Percentiles rank a stretch among this genome's conserved stretches.
Conservation (phyloP, 1,284 basidiomycete species). For the Vanrija pseudolonga region DNA sequence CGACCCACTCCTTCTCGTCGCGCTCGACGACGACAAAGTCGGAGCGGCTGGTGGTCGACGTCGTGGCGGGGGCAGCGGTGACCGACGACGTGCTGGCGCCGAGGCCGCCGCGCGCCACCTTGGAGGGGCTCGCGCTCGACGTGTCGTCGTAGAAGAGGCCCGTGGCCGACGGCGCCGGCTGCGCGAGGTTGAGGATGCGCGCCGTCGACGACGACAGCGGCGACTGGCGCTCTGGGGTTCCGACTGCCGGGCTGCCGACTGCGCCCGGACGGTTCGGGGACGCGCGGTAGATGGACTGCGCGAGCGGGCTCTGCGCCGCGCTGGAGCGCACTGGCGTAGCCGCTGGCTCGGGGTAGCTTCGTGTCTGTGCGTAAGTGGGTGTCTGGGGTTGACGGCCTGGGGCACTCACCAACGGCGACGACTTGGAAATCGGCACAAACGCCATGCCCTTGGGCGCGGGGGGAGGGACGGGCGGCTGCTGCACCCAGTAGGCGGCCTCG, state of each 20-base stretch:
- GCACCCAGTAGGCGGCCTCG: constrained; percentile 31
- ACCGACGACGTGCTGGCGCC: background rate
- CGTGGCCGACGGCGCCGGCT: constrained; percentile 14
- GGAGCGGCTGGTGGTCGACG: constrained; percentile 5
- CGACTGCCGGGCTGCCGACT: background rate
- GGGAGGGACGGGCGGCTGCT: constrained; percentile 17
- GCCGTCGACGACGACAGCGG: constrained; percentile 31
- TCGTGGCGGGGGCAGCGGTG: constrained; percentile 5
- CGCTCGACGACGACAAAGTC: constrained; percentile 39
- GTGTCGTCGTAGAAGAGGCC: constrained; percentile 37
- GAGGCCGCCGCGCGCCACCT: constrained; percentile 4
- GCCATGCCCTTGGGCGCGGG: constrained; percentile 4
- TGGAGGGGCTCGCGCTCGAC: constrained; percentile 4
- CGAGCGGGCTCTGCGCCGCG: constrained; percentile 4
- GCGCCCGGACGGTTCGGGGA: constrained; percentile 5
- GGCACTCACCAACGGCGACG: constrained; percentile 38
- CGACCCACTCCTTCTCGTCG: constrained; percentile 44
- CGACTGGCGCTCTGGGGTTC: constrained; percentile 12
- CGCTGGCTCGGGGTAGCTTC: constrained; percentile 5
- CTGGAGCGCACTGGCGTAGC: background rate
- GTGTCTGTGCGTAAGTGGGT: constrained; percentile 5
- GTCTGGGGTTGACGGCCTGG: background rate
- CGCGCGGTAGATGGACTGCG: constrained; percentile 14
- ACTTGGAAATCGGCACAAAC: constrained; percentile 20
- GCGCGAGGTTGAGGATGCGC: constrained; percentile 28